phyloP scores from a whole-genome alignment of 768 basidiomycete species.

The Sporobolomyces phaffii region DNA sequence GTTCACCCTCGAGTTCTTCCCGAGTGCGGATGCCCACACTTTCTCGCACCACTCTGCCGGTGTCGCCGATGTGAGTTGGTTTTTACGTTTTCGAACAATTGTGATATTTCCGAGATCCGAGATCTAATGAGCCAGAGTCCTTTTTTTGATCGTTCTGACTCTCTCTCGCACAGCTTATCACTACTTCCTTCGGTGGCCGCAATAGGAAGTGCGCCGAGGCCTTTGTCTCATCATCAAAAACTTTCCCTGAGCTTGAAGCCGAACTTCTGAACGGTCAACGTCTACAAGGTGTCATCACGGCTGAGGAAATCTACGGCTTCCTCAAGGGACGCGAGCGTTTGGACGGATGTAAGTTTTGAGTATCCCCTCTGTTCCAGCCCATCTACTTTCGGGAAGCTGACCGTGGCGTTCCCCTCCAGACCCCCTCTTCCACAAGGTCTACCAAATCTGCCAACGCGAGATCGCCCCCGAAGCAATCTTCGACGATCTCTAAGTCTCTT shows the following conservation, averaged over 20 bases:
- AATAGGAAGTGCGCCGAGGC: slow-evolving; percentile 49
- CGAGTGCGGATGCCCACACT: slow-evolving; percentile 46
- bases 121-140: no score
- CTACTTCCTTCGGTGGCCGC: slow-evolving; percentile 43
- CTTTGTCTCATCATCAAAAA: slow-evolving; percentile 48
- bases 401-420: slow-evolving; percentile 24
- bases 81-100: no score
- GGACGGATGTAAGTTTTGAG: slow-evolving; percentile 41
- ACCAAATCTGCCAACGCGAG: slow-evolving; percentile 28
- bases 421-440: slow-evolving; percentile 45
- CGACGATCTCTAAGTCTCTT: slow-evolving; percentile 26
- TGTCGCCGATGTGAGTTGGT: slow-evolving; percentile 49
- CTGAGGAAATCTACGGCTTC: slow-evolving; percentile 49
- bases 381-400: not conserved
- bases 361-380: no score
- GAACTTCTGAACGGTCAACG: slow-evolving; percentile 50
- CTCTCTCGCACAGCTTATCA: slow-evolving; percentile 40
- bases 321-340: slow-evolving; percentile 46
- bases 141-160: not conserved
- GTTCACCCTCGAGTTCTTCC: slow-evolving; percentile 51
- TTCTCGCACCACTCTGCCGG: slow-evolving; percentile 50
- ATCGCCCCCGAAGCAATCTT: slow-evolving; percentile 20
- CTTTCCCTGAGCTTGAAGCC: slow-evolving; percentile 49
- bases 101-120: no score
- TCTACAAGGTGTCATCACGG: slow-evolving; percentile 45